These are phyloP conservation scores for Trichomonas tenax DNA, from an alignment of 208 protist species.

Conservation along the genomic window DNA sequence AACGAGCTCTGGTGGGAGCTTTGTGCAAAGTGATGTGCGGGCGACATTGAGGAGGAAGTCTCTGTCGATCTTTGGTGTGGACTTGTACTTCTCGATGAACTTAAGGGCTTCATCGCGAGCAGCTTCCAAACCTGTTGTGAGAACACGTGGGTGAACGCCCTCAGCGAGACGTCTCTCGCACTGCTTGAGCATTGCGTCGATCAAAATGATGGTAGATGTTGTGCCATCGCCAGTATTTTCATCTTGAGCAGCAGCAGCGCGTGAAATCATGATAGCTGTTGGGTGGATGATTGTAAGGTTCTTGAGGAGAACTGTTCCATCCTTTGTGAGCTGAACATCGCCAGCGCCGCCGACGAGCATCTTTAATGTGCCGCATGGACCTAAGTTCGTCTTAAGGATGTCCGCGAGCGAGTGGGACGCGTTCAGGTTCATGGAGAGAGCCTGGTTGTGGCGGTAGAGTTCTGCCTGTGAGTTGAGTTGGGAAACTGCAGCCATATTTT, in stretches of 20 bases:
- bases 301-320: constrained; percentile 92
- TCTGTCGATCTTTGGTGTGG: constrained; percentile 45
- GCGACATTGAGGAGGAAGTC: constrained; percentile 68
- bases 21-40: constrained; percentile 35
- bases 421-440: constrained; percentile 85
- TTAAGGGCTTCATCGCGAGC: constrained; percentile 54
- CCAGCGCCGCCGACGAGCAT: constrained; percentile 89
- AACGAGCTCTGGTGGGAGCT: constrained; percentile 55
- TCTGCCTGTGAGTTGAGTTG: constrained; percentile 5
- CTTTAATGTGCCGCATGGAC: constrained; percentile 67
- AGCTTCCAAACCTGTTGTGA: constrained; percentile 83
- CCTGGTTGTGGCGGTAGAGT: background rate
- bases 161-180: constrained; percentile 87
- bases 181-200: constrained; percentile 91
- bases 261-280: constrained; percentile 92
- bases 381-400: constrained; percentile 94
- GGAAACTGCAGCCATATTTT: constrained; percentile 2
- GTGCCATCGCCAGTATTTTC: constrained; percentile 98
- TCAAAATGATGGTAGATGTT: constrained; percentile 87
- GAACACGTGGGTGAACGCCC: constrained; percentile 88
- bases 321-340: constrained; percentile 99
- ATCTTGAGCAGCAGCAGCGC: constrained; percentile 94
- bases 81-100: constrained; percentile 66
- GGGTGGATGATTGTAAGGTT: constrained; percentile 99
- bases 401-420: constrained; percentile 88